Evolutionary conservation across 225 moss, liverwort and hornwort species (phyloP).

Genomic region (Bryoerythrophyllum caledonicum): DNA sequence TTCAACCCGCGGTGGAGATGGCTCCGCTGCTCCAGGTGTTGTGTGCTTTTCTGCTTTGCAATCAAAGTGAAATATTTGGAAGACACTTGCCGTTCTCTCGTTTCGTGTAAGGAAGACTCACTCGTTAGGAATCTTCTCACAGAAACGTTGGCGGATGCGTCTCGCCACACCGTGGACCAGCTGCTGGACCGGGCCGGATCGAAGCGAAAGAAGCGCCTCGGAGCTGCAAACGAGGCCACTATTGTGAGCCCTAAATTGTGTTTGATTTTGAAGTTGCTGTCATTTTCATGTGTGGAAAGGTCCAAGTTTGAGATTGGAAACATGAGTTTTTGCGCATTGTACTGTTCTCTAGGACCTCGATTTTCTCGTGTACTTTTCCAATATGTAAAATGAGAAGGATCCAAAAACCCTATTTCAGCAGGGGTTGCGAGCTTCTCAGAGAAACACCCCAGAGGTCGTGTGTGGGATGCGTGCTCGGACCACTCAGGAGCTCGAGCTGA

Average conservation of each 20-base stretch:
- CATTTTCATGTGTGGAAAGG: not conserved
- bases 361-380: not conserved
- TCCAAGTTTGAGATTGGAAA: constrained; percentile 1
- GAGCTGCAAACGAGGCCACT: constrained; percentile 32
- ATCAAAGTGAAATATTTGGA: not conserved
- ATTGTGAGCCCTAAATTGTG: constrained; percentile 25
- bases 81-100: constrained; percentile 4
- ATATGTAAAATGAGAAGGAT: constrained; percentile 19
- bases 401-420: constrained; percentile 32
- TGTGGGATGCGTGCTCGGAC: constrained; percentile 57
- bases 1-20: constrained; percentile 43
- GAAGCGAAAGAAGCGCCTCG: constrained; percentile 49
- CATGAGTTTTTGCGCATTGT: constrained; percentile 12
- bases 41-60: not conserved
- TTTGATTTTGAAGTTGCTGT: not conserved
- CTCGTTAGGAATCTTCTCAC: constrained; percentile 1
- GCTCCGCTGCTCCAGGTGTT: constrained; percentile 46
- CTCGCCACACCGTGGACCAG: constrained; percentile 52
- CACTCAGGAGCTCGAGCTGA: constrained; percentile 47
- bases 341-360: constrained; percentile 8
- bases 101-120: constrained; percentile 8
- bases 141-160: constrained; percentile 69
- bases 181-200: constrained; percentile 57
- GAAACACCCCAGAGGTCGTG: constrained; percentile 37
- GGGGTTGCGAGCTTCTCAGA: constrained; percentile 35